Evolutionary conservation across 2,329 filamentous ascomycete genomes (phyloP).

Genomic region (Xylariales sp.): DNA sequence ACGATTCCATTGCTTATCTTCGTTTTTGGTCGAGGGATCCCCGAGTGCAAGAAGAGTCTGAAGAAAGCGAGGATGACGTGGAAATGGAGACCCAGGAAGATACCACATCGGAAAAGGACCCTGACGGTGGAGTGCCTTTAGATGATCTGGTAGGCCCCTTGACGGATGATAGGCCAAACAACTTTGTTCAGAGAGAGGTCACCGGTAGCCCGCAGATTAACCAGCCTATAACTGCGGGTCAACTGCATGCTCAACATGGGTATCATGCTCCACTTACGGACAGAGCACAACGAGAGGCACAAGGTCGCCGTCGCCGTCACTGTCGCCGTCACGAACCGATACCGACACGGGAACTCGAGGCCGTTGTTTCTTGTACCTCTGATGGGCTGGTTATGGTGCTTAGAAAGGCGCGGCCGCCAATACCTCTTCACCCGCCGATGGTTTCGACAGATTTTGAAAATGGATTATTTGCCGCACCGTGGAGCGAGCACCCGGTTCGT

Average conservation of each 20-base stretch:
- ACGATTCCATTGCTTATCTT: slow-evolving; percentile 90
- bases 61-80: slow-evolving; percentile 55
- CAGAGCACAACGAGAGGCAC: slow-evolving; percentile 36
- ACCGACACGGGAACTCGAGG: slow-evolving; percentile 78
- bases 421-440: slow-evolving; percentile 66
- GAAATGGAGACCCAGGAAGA: slow-evolving; percentile 61
- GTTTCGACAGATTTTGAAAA: slow-evolving; percentile 63
- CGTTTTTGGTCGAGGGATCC: slow-evolving; percentile 88
- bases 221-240: neutral
- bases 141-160: slow-evolving; percentile 58
- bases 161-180: slow-evolving; percentile 44
- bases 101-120: slow-evolving; percentile 53
- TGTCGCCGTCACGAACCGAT: slow-evolving; percentile 47
- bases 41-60: slow-evolving; percentile 65
- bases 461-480: slow-evolving; percentile 82
- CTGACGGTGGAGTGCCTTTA: slow-evolving; percentile 59
- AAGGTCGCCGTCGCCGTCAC: slow-evolving; percentile 40
- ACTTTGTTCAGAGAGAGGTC: slow-evolving; percentile 53
- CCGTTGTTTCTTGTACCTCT: slow-evolving; percentile 90
- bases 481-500: slow-evolving; percentile 75
- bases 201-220: slow-evolving; percentile 32
- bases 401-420: slow-evolving; percentile 76
- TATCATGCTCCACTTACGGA: slow-evolving; percentile 39
- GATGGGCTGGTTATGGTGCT: slow-evolving; percentile 87
- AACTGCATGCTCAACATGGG: slow-evolving; percentile 10